phyloP scores from a whole-genome alignment of 306 rosid genomes.

The Vigna mungo region DNA sequence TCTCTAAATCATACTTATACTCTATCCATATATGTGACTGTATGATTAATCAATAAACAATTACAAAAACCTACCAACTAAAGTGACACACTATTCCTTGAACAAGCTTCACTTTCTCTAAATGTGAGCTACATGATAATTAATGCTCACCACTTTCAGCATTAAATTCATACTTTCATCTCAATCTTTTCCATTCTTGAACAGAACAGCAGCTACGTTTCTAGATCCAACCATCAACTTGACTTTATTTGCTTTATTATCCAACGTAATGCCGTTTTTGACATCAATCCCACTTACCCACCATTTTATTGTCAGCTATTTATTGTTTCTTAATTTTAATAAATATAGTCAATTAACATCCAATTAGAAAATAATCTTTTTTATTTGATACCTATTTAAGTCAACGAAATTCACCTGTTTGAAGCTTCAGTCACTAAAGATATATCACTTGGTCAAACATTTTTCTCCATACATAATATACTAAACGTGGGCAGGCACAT shows the following conservation, averaged over 20 bases:
- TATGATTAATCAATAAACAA: neutral
- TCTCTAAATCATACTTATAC: neutral
- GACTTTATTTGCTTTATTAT: constrained; percentile 10
- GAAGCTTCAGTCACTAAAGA: constrained; percentile 12
- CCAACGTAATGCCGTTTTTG: neutral
- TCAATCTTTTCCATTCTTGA: neutral
- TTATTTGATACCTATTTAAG: neutral
- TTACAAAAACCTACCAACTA: constrained; percentile 3
- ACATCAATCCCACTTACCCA: constrained; percentile 2
- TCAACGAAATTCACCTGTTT: constrained; percentile 1
- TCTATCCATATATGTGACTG: neutral
- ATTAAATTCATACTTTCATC: neutral
- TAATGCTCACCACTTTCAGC: neutral
- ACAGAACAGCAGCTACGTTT: neutral
- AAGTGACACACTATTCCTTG: neutral
- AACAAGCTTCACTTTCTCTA: neutral
- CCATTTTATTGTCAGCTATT: neutral
- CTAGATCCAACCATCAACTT: constrained; percentile 14
- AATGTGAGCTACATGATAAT: neutral
- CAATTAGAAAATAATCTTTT: constrained; percentile 17
- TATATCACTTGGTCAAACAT: constrained; percentile 16
- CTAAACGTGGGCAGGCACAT: neutral
- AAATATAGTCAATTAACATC: neutral
- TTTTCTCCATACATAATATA: constrained; percentile 19
- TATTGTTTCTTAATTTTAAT: constrained; percentile 21